Evolutionary conservation across 345 rosid species (phyloP).

Genomic region (Eucalyptus polybractea): DNA sequence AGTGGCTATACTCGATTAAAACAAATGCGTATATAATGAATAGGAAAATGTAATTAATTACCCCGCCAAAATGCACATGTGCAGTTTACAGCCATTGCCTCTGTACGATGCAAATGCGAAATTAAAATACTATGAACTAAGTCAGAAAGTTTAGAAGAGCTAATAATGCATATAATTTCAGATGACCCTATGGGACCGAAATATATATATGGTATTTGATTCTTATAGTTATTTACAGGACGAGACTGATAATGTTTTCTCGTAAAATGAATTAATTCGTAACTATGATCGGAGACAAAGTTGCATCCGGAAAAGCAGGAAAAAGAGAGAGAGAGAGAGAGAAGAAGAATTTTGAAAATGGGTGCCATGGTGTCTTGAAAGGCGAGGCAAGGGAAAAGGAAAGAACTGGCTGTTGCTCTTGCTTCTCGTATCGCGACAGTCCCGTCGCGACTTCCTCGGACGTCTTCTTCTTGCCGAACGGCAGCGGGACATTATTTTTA

Average conservation of each 20-base stretch:
- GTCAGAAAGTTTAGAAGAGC: not conserved
- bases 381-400: not conserved
- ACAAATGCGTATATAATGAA: not conserved
- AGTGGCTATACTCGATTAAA: not conserved
- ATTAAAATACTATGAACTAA: not conserved
- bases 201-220: too few relatives aligned
- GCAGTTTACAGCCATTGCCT: not conserved
- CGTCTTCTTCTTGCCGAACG: not conserved
- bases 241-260: not conserved
- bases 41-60: not conserved
- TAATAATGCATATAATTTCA: not conserved
- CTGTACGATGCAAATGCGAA: not conserved
- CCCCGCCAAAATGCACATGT: not conserved
- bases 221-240: not conserved
- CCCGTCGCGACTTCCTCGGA: not conserved
- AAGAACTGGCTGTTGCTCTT: not conserved
- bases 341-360: too few relatives aligned
- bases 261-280: not conserved
- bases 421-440: not conserved
- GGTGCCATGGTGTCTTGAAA: not conserved
- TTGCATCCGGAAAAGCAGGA: not conserved
- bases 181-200: not conserved
- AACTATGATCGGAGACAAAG: not conserved
- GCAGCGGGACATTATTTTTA: not conserved
- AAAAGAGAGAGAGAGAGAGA: too few relatives aligned